Conservation (phyloP, 2,329 filamentous ascomycete genomes). For the Dactylella cylindrospora region DNA sequence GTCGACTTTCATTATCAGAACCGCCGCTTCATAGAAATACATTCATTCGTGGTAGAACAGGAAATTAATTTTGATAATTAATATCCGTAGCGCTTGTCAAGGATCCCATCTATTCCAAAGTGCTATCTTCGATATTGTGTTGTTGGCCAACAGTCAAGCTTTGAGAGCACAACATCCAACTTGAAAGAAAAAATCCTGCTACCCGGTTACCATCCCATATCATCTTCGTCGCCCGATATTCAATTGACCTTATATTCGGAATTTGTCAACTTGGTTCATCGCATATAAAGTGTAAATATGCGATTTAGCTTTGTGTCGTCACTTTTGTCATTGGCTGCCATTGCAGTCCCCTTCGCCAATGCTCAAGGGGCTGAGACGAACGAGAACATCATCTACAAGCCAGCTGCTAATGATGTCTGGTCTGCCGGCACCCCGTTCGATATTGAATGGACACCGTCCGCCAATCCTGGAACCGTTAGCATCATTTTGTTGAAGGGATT, state of each 20-base stretch:
- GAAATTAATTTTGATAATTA: constrained; percentile 25
- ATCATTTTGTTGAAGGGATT: constrained; percentile 30
- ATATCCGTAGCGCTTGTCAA: constrained; percentile 4
- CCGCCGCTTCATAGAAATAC: not conserved
- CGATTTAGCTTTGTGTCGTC: constrained; percentile 23
- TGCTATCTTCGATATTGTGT: constrained; percentile 4
- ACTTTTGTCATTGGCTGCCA: constrained; percentile 14
- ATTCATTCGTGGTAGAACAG: constrained; percentile 6
- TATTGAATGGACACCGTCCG: constrained; percentile 29
- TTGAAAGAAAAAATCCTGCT: not conserved
- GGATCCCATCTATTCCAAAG: too few species aligned
- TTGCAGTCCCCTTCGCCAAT: constrained; percentile 8
- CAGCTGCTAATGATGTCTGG: constrained; percentile 16
- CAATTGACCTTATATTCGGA: too few species aligned
- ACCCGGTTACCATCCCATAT: not conserved
- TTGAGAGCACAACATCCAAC: constrained; percentile 9
- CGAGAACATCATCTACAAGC: constrained; percentile 27
- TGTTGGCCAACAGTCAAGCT: constrained; percentile 11
- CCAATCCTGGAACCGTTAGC: constrained; percentile 30
- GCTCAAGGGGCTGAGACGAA: constrained; percentile 39
- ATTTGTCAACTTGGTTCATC: not conserved
- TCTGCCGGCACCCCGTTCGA: constrained; percentile 18
- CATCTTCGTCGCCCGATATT: too few species aligned
- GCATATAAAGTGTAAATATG: constrained; percentile 4
- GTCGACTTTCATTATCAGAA: not conserved